Base-by-base conservation (phyloP, 331 rosid genomes). In the Stylosanthes scabra region DNA sequence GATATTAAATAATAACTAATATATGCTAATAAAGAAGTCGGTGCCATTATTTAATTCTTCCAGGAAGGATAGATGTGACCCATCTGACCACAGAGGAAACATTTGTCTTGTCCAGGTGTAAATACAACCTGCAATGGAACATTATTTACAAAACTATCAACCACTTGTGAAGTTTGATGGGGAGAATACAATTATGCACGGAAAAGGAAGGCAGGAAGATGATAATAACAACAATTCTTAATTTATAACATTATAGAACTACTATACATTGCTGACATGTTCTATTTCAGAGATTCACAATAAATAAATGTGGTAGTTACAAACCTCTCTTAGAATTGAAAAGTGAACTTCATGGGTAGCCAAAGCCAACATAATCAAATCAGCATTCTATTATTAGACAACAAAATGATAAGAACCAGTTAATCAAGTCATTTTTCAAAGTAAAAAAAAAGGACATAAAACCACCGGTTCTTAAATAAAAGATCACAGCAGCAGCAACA, bases 271-370 rank as follows among this genome's bases (percentile, higher is more conserved):
- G 28, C 69, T 37, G 59, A 59, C 31, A 46, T 49, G 46, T 69
- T 45, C 70, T 41, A 74, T 68, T 12, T 46, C 51, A 64, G 39
- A 71, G 73, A 68, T 14, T 40, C 65, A 37, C 11, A 27, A 61
- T 59, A 12, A 62, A 66, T 15, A 49, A 45, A 46, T 49, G 39
- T 42, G 55, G 25, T 31, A 63, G 70, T 56, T 72, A 78, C 95
- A 76, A 67, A 95, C 99, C 98, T 95, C 99, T 71, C 99, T 88
- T 69, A 95, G 91, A 77, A 95, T 92, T 74, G 99, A 90, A 83
- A 95, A 95, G 86, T 95, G 99, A 68, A 92, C 59, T 81, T 95
- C 99, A 85, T 95, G 99, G 63, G 98, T 95, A 74, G 99, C 96
- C 83, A 95, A 83, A 60, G 89, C 99, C 83, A 95, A 82, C 99